A percentile compares a stretch with the other conserved stretches of the same genome.
Evolutionary conservation across 768 basidiomycete species (phyloP).

Genomic region (Amanita brunnescens): DNA sequence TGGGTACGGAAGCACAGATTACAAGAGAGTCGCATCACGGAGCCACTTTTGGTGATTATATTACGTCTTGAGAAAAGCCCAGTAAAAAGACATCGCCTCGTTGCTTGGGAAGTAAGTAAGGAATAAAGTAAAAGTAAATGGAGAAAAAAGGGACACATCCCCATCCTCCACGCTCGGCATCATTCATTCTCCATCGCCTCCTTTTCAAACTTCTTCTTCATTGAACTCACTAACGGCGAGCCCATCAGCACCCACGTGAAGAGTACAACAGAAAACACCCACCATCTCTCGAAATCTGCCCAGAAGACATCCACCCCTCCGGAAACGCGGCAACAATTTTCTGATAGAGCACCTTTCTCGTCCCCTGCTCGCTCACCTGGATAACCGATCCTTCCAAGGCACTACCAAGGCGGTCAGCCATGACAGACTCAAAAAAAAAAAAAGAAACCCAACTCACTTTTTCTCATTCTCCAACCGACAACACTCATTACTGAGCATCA

Average conservation of each 20-base stretch:
- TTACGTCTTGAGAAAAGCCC: too few species aligned
- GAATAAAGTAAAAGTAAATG: background rate
- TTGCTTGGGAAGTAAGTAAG: too few species aligned
- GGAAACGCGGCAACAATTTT: conserved; percentile 81
- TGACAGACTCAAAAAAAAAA: background rate
- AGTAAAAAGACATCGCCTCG: too few species aligned
- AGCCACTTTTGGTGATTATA: too few species aligned
- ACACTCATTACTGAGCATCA: conserved; percentile 75
- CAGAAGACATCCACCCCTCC: conserved; percentile 77
- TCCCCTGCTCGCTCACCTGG: conserved; percentile 73
- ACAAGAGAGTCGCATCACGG: too few species aligned
- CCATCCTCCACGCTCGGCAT: too few species aligned
- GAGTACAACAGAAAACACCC: conserved; percentile 14
- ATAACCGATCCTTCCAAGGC: conserved; percentile 61
- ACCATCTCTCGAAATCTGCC: conserved; percentile 85
- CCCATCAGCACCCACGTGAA: background rate
- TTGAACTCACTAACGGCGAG: conserved; percentile 59
- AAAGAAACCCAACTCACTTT: conserved; percentile 23
- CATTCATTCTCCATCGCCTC: conserved; percentile 56
- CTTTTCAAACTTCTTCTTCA: conserved; percentile 76
- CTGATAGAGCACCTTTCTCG: conserved; percentile 74
- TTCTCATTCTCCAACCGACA: conserved; percentile 51
- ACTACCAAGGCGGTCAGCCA: conserved; percentile 13
- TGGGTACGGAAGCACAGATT: too few species aligned
- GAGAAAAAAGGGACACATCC: too few species aligned